phyloP scores from a whole-genome alignment of 2,329 filamentous ascomycete genomes.

The Botryotinia narcissicola region DNA sequence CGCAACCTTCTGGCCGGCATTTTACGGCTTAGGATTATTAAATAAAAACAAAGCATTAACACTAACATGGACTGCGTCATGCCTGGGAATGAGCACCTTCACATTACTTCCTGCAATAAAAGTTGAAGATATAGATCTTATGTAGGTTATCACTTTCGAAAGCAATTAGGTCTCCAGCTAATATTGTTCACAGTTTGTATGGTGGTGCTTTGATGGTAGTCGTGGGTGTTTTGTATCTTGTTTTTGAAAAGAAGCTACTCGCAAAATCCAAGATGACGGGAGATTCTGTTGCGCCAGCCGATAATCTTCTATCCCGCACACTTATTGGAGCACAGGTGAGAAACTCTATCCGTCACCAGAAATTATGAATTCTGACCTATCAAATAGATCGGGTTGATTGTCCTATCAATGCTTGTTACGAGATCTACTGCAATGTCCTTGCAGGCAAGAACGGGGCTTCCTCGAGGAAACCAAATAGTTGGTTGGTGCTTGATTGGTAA shows the following conservation, averaged over 20 bases:
- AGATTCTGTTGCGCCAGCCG: conserved; percentile 34
- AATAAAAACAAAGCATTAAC: conserved; percentile 61
- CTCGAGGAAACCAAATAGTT: conserved; percentile 80
- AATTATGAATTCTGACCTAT: conserved; percentile 41
- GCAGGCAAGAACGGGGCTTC: conserved; percentile 80
- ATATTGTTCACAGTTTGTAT: conserved; percentile 53
- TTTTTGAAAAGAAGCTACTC: conserved; percentile 63
- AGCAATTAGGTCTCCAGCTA: conserved; percentile 17
- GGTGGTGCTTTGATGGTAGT: conserved; percentile 77
- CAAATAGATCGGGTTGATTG: conserved; percentile 63
- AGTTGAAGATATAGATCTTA: conserved; percentile 69
- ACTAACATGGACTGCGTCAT: conserved; percentile 72
- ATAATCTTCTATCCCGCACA: conserved; percentile 53
- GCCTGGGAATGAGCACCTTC: conserved; percentile 82
- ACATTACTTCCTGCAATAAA: conserved; percentile 88
- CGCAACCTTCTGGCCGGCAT: conserved; percentile 73
- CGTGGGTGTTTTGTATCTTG: conserved; percentile 73
- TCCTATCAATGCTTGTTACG: conserved; percentile 82
- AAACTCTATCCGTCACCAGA: background rate
- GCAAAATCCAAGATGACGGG: conserved; percentile 29
- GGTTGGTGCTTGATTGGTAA: conserved; percentile 78
- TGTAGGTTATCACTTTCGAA: conserved; percentile 52
- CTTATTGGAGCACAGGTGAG: conserved; percentile 66
- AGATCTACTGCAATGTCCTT: conserved; percentile 80
- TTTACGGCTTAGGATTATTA: conserved; percentile 73